These are phyloP conservation scores for Leptodontidium sp. DNA, from an alignment of 2,329 filamentous ascomycete genomes.

Conservation along the genomic window DNA sequence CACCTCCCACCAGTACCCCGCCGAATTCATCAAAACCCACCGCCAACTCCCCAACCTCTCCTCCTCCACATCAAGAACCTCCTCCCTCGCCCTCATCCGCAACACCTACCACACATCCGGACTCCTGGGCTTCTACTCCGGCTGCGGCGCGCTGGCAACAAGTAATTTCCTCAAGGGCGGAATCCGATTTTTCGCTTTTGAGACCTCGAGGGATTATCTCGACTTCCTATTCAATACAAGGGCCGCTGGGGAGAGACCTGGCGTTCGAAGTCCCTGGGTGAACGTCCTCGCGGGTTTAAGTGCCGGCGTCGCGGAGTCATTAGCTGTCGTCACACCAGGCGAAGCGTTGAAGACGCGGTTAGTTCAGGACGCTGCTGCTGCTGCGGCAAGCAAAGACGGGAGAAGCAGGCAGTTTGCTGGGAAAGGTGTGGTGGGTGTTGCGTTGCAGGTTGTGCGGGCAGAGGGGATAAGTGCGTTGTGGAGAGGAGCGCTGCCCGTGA, in stretches of 20 bases:
- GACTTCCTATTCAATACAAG: conserved; percentile 12
- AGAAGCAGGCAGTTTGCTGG: conserved; percentile 9
- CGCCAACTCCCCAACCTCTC: conserved; percentile 23
- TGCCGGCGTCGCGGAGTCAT: conserved; percentile 38
- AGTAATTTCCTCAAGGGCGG: conserved; percentile 29
- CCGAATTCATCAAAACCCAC: conserved; percentile 29
- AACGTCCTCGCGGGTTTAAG: conserved; percentile 40
- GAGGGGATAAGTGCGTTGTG: conserved; percentile 35
- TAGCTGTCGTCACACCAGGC: conserved; percentile 43
- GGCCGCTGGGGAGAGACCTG: not conserved
- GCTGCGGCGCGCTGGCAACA: conserved; percentile 19
- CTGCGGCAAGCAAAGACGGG: conserved; percentile 18
- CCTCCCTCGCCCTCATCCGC: conserved; percentile 21
- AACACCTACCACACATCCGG: conserved; percentile 17
- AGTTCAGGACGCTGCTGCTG: conserved; percentile 40
- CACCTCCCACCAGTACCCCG: conserved; percentile 21
- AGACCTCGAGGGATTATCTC: conserved; percentile 32
- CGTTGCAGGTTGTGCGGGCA: conserved; percentile 19
- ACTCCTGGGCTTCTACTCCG: conserved; percentile 25
- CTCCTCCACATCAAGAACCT: not conserved
- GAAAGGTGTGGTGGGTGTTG: conserved; percentile 12
- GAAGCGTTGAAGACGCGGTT: conserved; percentile 44
- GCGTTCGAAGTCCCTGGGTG: conserved; percentile 30
- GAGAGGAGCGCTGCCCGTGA: conserved; percentile 36
- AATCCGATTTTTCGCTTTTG: conserved; percentile 42